Conservation (phyloP, 176 grass and related monocot species). For the Lolium rigidum region DNA sequence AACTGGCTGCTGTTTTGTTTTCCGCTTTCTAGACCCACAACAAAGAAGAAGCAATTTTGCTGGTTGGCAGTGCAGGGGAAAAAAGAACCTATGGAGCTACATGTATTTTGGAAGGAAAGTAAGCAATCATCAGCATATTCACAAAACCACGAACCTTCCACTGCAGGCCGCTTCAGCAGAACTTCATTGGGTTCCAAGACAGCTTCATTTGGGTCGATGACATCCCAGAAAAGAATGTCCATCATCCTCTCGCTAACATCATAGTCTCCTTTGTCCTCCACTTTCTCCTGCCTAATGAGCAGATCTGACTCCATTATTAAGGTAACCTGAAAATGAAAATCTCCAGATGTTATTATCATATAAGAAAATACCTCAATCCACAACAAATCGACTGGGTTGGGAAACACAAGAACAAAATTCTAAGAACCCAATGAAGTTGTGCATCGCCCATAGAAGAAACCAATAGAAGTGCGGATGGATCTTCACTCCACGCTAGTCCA, state of each 20-base stretch:
- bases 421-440: not conserved
- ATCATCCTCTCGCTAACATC: not conserved
- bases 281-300: not conserved
- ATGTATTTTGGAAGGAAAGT: not conserved
- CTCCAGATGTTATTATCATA: not conserved
- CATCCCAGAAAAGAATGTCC: not conserved
- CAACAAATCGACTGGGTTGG: not conserved
- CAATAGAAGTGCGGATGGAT: not conserved
- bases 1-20: not conserved
- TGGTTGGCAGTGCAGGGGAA: not conserved
- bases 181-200: not conserved
- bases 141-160: constrained; percentile 4
- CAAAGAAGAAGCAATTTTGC: constrained; percentile 5
- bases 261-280: not conserved
- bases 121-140: not conserved
- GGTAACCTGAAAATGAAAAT: not conserved
- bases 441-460: not conserved
- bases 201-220: not conserved
- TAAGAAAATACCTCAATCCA: not conserved
- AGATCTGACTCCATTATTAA: constrained; percentile 14
- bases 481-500: not conserved
- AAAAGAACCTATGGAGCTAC: not conserved
- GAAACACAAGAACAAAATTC: too few relatives aligned
- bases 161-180: not conserved
- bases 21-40: not conserved